Conservation (phyloP, 1,139 yeast genomes). For the Casaregolazyma lundiana region DNA sequence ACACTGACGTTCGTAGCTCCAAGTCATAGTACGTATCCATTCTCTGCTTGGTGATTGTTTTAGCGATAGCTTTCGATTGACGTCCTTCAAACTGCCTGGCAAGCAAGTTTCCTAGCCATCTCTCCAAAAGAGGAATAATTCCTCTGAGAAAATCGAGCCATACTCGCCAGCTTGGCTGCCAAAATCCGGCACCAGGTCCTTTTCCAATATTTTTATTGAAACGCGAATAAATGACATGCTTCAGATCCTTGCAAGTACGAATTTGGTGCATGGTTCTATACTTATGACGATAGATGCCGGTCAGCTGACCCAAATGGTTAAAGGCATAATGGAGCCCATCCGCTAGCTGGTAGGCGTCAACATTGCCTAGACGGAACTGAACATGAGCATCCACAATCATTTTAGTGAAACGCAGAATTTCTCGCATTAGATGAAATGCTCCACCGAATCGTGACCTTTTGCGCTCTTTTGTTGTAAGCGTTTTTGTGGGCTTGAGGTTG, state of each 20-base stretch:
- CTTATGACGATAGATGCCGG: constrained; percentile 95
- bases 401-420: constrained; percentile 74
- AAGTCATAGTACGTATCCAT: constrained; percentile 92
- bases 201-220: constrained; percentile 83
- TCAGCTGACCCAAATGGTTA: constrained; percentile 90
- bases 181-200: constrained; percentile 98
- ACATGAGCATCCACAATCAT: constrained; percentile 91
- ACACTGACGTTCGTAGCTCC: constrained; percentile 87
- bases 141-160: constrained; percentile 95
- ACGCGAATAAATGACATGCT: constrained; percentile 80
- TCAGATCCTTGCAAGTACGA: constrained; percentile 89
- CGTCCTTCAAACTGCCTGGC: constrained; percentile 97
- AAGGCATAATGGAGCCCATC: constrained; percentile 89
- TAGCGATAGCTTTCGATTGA: constrained; percentile 84
- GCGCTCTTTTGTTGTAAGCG: constrained; percentile 92
- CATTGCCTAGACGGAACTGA: constrained; percentile 82
- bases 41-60: constrained; percentile 92
- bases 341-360: constrained; percentile 90
- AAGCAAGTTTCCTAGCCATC: constrained; percentile 90
- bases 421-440: constrained; percentile 91
- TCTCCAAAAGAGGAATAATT: constrained; percentile 82
- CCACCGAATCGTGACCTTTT: constrained; percentile 95
- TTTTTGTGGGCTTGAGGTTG: constrained; percentile 92
- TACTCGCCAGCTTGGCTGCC: constrained; percentile 99
- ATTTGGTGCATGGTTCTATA: constrained; percentile 98